Conservation (phyloP, 345 rosid species). For the Salix koriyanagi region DNA sequence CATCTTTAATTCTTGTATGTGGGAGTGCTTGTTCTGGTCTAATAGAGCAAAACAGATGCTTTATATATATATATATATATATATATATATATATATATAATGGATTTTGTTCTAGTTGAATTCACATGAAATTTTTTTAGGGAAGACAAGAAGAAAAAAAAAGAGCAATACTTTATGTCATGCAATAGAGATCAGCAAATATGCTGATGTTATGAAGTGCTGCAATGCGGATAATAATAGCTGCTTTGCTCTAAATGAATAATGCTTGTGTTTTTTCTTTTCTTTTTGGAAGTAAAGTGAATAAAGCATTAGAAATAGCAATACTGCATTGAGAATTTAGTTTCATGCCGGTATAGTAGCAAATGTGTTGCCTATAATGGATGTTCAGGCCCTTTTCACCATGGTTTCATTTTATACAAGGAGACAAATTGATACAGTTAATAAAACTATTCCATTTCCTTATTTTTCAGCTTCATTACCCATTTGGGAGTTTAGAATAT, state of each 20-base stretch:
- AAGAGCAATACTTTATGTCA: too few relatives aligned
- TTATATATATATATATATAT: background rate
- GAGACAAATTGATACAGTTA: background rate
- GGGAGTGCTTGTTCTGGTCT: background rate
- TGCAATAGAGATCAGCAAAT: too few relatives aligned
- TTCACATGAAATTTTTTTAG: too few relatives aligned
- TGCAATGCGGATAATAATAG: too few relatives aligned
- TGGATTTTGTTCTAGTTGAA: background rate
- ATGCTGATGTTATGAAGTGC: too few relatives aligned
- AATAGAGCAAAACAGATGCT: background rate
- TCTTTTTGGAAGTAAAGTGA: too few relatives aligned
- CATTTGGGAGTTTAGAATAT: background rate
- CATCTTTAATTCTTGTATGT: background rate
- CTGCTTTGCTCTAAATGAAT: too few relatives aligned
- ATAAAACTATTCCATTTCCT: background rate
- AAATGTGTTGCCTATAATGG: background rate
- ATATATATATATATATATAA: background rate
- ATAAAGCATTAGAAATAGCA: background rate
- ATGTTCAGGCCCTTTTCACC: background rate
- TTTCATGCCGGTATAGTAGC: too few relatives aligned
- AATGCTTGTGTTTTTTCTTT: too few relatives aligned
- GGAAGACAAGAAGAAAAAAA: too few relatives aligned
- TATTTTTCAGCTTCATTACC: background rate
- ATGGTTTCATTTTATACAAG: background rate
- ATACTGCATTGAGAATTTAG: background rate